Evolutionary conservation across 1,139 yeast genomes (phyloP), one percentile per base, ranked within the genome.

Genomic region (Blastobotrys ciferrii): DNA sequence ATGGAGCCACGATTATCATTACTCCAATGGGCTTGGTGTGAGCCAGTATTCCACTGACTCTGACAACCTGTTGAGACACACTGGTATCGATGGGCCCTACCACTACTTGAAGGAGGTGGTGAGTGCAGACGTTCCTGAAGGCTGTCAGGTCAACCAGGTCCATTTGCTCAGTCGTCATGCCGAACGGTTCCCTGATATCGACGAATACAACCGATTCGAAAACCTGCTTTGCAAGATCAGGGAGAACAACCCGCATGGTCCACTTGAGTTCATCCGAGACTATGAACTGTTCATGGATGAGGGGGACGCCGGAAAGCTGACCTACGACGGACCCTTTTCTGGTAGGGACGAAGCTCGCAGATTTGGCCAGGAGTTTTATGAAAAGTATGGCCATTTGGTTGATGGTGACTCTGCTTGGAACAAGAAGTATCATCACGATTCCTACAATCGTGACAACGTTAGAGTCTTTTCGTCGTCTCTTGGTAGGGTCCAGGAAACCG

Each of bases 401-500:
- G 30, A 19, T 32, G 5, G 14, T 18, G 12, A 6, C 5, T 33
- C 18, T 13, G n/a, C n/a, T n/a, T n/a, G n/a, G n/a, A n/a, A n/a
- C n/a, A n/a, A n/a, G n/a, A n/a, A n/a, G n/a, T n/a, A n/a, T n/a
- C n/a, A n/a, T n/a, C n/a, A n/a, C n/a, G n/a, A 5, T 23, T 23
- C 28, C 9, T 23, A 23, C 28, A 9, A 23, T 9, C 28, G 28
- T n/a, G 19, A 33, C 12, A 33, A 12, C 11, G 28, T 36, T 18
- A 28, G 40, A 19, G 28, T 19, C 11, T 56, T 50, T 43, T 48
- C 58, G 4, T 51, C 54, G 4, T 42, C 51, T 17, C 48, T 48
- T 2, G 11, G 45, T 5, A 43, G 59, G 23, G 54, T 52, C n/a
- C 43, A 47, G 11, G 53, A 50, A 6, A 53, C 59, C 2, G 59